Evolutionary conservation across 1,284 basidiomycete species (phyloP).

Genomic region (Sparassis latifolia): DNA sequence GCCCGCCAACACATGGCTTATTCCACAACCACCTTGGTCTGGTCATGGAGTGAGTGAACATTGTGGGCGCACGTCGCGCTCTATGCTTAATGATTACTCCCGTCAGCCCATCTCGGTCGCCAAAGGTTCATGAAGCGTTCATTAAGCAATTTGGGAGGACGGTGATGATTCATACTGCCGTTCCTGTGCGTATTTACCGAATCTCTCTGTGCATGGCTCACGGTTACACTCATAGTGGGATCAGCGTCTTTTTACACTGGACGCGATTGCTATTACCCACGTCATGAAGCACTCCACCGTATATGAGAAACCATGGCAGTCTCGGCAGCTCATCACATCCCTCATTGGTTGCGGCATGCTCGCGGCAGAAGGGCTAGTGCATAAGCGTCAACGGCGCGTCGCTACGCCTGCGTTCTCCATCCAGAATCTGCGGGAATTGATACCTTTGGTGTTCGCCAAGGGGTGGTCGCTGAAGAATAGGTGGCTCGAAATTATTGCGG

Average conservation of each 20-base stretch:
- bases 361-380: conserved; percentile 64
- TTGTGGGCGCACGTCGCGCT: neutral
- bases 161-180: conserved; percentile 56
- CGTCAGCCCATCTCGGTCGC: conserved; percentile 49
- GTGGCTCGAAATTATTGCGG: conserved; percentile 43
- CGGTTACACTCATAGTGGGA: conserved; percentile 51
- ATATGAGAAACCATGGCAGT: conserved; percentile 79
- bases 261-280: conserved; percentile 64
- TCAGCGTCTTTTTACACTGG: conserved; percentile 66
- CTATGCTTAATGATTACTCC: neutral
- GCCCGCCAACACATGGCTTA: conserved; percentile 44
- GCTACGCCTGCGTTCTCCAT: conserved; percentile 72
- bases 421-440: conserved; percentile 62
- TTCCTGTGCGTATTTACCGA: conserved; percentile 38
- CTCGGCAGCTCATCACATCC: conserved; percentile 61
- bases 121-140: conserved; percentile 44
- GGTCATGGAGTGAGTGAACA: conserved; percentile 47
- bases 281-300: conserved; percentile 60
- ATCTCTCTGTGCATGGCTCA: neutral
- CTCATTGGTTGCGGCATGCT: conserved; percentile 77
- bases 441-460: conserved; percentile 66
- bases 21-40: conserved; percentile 48
- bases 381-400: conserved; percentile 71
- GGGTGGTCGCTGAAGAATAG: conserved; percentile 54
- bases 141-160: conserved; percentile 34